Evolutionary conservation across 768 basidiomycete species (phyloP), one percentile per base, ranked within the genome.

Genomic region (Agaricus blazei): DNA sequence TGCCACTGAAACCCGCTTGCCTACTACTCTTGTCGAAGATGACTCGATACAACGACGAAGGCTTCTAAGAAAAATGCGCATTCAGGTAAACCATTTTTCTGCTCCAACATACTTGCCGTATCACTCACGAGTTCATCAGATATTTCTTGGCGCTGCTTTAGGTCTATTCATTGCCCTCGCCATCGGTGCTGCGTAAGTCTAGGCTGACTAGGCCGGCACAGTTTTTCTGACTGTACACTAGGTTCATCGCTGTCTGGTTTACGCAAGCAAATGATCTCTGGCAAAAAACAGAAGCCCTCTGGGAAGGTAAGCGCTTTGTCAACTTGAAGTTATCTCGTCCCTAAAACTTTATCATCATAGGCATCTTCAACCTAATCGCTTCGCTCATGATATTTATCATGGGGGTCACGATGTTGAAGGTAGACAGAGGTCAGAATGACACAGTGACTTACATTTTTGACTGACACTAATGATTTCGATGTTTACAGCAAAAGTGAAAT

Each of bases 191-290:
- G 85, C 92, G 74, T 80, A 59, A 56, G 75, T 64, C 2, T 28
- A 2, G 27, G 6, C n/a, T 8, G 9, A 31, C 3, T 28, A 31
- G 27, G 4, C 6, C 5, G 26, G 9, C 5, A 31, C 9, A 29
- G 2, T 2, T 9, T 29, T 31, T 3, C 26, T 28, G 26, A 28
- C 26, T 6, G 7, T 7, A 15, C 6, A 3, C 11, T 31, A 77
- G 76, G 1, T 98, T 96, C 70, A 88, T 98, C 59, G 93, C 89
- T 6, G 81, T 97, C 41, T 98, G 93, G 88, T 98, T 96, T 72
- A 98, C 93, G 29, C 83, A 90, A 64, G 87, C 95, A 0, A 77
- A 79, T 23, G 75, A 97, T 67, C 78, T 98, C 15, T 98, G 92
- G 89, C 67, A 78, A 40, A 84, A 83, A 64, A 82, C 92, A 5